Evolutionary conservation across 176 grass and related monocot genomes (phyloP).

Genomic region (Musa itinerans): DNA sequence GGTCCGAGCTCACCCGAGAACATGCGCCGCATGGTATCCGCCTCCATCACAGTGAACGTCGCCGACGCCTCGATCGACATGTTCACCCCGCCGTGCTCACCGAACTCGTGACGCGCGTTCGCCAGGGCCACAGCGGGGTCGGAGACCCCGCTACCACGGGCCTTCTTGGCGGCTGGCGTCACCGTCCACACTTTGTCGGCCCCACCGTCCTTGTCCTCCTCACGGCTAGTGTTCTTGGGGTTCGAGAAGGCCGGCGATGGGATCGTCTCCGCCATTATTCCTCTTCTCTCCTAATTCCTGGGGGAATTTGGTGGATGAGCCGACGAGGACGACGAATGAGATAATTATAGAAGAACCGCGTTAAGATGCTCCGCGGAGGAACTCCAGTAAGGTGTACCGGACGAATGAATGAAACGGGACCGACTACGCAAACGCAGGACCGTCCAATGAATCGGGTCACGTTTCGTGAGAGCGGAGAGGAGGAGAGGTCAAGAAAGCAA

Average conservation of each 20-base stretch:
- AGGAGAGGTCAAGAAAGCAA: background rate
- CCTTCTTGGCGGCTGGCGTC: constrained; percentile 4
- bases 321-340: background rate
- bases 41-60: constrained; percentile 99
- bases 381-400: background rate
- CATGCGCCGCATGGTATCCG: constrained; percentile 76
- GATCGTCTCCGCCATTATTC: background rate
- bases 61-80: constrained; percentile 99
- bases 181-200: constrained; percentile 24
- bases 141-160: background rate
- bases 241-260: constrained; percentile 29
- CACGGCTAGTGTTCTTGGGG: background rate
- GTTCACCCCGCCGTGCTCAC: constrained; percentile 95
- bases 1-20: constrained; percentile 86
- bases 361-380: constrained; percentile 8
- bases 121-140: constrained; percentile 81
- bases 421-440: background rate
- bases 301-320: background rate
- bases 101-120: constrained; percentile 77
- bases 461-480: background rate
- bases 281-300: background rate
- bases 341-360: background rate
- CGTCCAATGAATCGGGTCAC: background rate
- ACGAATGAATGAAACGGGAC: background rate
- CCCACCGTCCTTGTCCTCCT: constrained; percentile 21